phyloP scores from a whole-genome alignment of 331 rosid species.

The Rosa hybrid region DNA sequence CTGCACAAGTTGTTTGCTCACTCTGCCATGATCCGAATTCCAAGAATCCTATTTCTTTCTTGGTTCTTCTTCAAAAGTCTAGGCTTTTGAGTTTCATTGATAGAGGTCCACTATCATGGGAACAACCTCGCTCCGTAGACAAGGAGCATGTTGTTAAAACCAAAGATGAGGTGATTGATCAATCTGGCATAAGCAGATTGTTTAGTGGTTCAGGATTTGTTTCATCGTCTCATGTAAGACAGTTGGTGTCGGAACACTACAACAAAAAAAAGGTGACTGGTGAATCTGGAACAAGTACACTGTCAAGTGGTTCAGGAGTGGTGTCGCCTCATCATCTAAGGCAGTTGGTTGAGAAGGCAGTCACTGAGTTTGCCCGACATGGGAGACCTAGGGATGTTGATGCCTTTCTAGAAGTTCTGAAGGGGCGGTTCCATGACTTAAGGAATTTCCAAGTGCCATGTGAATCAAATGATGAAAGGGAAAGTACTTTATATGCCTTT shows the following conservation, averaged over 20 bases:
- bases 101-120: slow-evolving; percentile 79
- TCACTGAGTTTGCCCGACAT: slow-evolving; percentile 44
- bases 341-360: slow-evolving; percentile 57
- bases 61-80: slow-evolving; percentile 91
- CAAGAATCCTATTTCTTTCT: slow-evolving; percentile 63
- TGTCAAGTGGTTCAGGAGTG: slow-evolving; percentile 37
- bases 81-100: slow-evolving; percentile 84
- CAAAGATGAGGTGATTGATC: slow-evolving; percentile 28
- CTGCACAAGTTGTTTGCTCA: slow-evolving; percentile 74
- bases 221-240: not conserved
- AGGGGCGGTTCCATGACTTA: slow-evolving; percentile 55
- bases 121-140: slow-evolving; percentile 43
- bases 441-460: slow-evolving; percentile 49
- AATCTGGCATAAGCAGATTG: not conserved
- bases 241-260: not conserved
- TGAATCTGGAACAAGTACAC: slow-evolving; percentile 37
- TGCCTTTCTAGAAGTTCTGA: slow-evolving; percentile 47
- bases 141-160: slow-evolving; percentile 44
- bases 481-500: slow-evolving; percentile 35
- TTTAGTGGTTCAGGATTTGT: slow-evolving; percentile 10
- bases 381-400: slow-evolving; percentile 62
- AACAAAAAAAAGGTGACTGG: slow-evolving; percentile 14
- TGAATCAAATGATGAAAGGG: slow-evolving; percentile 41
- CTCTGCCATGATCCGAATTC: slow-evolving; percentile 90
- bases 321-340: slow-evolving; percentile 46